Percentiles rank a stretch among this genome's conserved stretches.
Evolutionary conservation across 2,329 filamentous ascomycete genomes (phyloP).

Genomic region (Arthrobotrys musiformis): DNA sequence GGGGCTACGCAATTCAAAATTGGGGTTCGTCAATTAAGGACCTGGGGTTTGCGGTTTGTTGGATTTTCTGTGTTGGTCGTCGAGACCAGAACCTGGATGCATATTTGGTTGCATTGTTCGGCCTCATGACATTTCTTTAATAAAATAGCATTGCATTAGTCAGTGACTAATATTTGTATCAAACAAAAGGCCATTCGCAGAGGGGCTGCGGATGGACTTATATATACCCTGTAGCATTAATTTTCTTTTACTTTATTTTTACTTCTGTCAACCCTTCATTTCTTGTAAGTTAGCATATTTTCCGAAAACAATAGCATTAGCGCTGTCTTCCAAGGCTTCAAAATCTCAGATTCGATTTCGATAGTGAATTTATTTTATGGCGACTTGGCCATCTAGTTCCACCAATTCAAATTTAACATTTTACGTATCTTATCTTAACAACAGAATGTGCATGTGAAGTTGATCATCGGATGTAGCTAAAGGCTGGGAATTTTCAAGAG

Average conservation of each 20-base stretch:
- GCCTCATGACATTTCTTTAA: not conserved
- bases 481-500: too few species aligned
- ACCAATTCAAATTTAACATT: too few species aligned
- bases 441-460: too few species aligned
- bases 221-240: constrained; percentile 3
- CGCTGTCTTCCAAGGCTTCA: not conserved
- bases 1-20: not conserved
- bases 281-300: not conserved
- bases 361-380: too few species aligned
- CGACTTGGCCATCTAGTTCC: too few species aligned
- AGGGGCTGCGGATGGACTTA: not conserved
- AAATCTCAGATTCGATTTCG: not conserved
- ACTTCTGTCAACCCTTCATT: not conserved
- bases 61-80: not conserved
- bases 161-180: not conserved
- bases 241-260: not conserved
- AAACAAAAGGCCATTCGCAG: not conserved
- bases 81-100: not conserved
- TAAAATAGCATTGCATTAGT: not conserved
- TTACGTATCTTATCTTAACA: too few species aligned
- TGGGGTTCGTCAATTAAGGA: not conserved
- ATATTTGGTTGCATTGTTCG: not conserved
- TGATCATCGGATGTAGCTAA: too few species aligned
- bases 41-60: not conserved
- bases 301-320: not conserved